These are phyloP conservation scores for Fusarium sp. DNA, from an alignment of 2,329 filamentous ascomycete genomes.

Conservation along the genomic window DNA sequence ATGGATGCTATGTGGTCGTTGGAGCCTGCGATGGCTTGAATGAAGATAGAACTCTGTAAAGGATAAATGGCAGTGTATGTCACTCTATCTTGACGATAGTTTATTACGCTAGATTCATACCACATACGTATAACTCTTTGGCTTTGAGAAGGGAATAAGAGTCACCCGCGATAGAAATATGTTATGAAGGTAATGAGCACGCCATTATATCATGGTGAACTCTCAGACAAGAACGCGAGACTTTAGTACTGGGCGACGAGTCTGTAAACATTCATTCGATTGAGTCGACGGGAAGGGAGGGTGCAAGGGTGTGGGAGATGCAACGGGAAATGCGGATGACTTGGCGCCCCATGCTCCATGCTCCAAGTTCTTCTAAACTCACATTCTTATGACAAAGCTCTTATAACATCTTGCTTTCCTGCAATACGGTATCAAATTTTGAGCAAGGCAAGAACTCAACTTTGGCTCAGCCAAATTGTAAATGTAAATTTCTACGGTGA, in stretches of 20 bases:
- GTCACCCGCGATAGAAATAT: conserved; percentile 8
- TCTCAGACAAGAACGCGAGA: conserved; percentile 24
- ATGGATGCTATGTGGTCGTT: conserved; percentile 39
- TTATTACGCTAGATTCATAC: conserved; percentile 6
- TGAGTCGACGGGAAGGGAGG: conserved; percentile 43
- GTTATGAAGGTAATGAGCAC: conserved; percentile 8
- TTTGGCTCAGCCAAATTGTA: background rate
- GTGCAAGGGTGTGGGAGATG: conserved; percentile 46
- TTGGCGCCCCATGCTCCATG: conserved; percentile 43
- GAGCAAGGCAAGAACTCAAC: background rate
- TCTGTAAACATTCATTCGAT: conserved; percentile 24
- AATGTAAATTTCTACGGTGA: background rate
- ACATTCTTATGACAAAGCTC: conserved; percentile 20
- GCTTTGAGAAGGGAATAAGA: conserved; percentile 9
- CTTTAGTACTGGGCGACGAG: conserved; percentile 24
- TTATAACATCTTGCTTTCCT: conserved; percentile 5
- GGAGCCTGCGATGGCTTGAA: conserved; percentile 24
- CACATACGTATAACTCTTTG: background rate
- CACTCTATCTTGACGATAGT: conserved; percentile 20
- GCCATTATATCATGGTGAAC: conserved; percentile 5
- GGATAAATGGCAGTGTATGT: conserved; percentile 24
- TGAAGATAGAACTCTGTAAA: conserved; percentile 30
- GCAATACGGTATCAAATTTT: background rate
- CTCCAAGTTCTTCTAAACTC: conserved; percentile 29
- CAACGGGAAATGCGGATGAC: conserved; percentile 49